Conservation (phyloP, 805 yeast genomes). For the Martiniozyma abietophila region DNA sequence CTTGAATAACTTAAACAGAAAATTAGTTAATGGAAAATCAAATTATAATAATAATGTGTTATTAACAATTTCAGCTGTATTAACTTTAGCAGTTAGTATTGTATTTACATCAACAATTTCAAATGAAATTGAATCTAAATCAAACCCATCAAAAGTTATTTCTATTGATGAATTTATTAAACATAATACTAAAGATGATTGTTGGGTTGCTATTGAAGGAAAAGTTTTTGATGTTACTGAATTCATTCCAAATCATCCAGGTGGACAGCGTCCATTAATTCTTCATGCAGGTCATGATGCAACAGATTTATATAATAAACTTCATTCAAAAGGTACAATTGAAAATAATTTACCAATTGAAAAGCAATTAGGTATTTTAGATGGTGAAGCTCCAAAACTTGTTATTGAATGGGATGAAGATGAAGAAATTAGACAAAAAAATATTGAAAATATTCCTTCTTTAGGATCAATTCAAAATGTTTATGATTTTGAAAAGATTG, state of each 20-base stretch:
- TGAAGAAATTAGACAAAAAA: constrained; percentile 34
- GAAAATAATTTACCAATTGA: constrained; percentile 49
- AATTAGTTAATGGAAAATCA: too few relatives aligned
- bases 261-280: constrained; percentile 38
- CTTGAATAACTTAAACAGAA: too few relatives aligned
- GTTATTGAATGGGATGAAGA: constrained; percentile 29
- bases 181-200: constrained; percentile 51
- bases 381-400: constrained; percentile 27
- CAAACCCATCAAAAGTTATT: constrained; percentile 10
- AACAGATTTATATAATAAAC: constrained; percentile 68
- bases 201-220: constrained; percentile 81
- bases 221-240: constrained; percentile 72
- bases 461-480: constrained; percentile 62
- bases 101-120: not conserved
- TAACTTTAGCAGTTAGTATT: too few relatives aligned
- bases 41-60: too few relatives aligned
- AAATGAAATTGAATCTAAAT: constrained; percentile 9
- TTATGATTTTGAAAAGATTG: constrained; percentile 82
- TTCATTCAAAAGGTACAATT: constrained; percentile 85
- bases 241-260: constrained; percentile 40
- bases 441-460: constrained; percentile 51
- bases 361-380: constrained; percentile 48
- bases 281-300: constrained; percentile 45
- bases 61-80: too few relatives aligned
- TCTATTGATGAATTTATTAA: constrained; percentile 34